Base-by-base conservation (phyloP, 345 rosid species). In the Balakata baccata region DNA sequence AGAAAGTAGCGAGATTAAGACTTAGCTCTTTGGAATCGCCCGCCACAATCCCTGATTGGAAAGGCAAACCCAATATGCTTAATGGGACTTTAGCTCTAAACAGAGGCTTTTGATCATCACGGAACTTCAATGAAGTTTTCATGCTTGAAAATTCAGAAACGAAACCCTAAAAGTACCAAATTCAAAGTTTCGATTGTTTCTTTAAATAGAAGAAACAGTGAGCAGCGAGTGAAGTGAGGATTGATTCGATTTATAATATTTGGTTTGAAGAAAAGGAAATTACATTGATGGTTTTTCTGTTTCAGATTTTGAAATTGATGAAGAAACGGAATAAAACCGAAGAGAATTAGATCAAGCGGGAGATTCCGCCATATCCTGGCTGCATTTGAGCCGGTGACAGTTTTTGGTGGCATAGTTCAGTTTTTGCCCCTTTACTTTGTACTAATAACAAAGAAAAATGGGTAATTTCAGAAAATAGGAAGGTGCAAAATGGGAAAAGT, bases 101-200 rank as follows among this genome's bases (percentile, higher is more conserved):
- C 0, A 95, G 77, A 10, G 99, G 97, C 82, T 87, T 92, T 58
- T 86, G 86, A 58, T 95, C 98, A 41, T 95, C 96, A 0, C 99
- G 92, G 80, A 95, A 95, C 82, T 95, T 95, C 69, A 92, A 73
- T 1, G 98, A 95, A 23, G 97, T 98, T 81, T 92, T 95, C 99
- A 90, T 95, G 10, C 66, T 25, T 37, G 25, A 46, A 4, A n/a
- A 9, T 64, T 64, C 29, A 7, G 58, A 50, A 17, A 51, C 2
- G 8, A 68, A 68, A 34, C 71, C 71, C 71, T 51, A 37, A 7
- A 47, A 47, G 25, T 2, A 20, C 12, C 17, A 66, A 52, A 29
- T 46, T 50, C 17, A 39, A n/a, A 64, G n/a, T 17, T 39, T 25
- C 20, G 18, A 64, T 9, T 47, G 23, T 22, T 4, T 3, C 0